phyloP scores from a whole-genome alignment of 202 grass and related monocot genomes.

The Schoenoplectus triqueter region DNA sequence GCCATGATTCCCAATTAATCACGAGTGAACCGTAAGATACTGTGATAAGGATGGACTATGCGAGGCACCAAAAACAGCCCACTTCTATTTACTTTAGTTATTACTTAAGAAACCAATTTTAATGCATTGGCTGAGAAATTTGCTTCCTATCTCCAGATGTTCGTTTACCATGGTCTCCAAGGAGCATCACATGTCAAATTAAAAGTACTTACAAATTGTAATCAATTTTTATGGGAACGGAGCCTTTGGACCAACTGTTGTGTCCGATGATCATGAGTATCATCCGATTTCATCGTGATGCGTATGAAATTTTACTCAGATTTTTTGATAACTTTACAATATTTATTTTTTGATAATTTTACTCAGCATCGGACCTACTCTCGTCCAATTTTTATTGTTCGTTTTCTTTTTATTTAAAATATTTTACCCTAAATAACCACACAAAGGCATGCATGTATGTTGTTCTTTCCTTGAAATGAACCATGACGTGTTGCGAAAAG shows the following conservation, averaged over 20 bases:
- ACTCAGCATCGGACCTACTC: too few species aligned
- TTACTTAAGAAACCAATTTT: neutral
- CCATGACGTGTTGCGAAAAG: too few species aligned
- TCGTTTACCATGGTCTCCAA: neutral
- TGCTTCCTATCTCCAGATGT: conserved; percentile 11
- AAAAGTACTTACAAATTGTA: neutral
- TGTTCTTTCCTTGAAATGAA: neutral
- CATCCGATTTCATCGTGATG: too few species aligned
- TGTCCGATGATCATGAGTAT: too few species aligned
- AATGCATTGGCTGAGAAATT: neutral
- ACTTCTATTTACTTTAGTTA: neutral
- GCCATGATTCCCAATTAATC: neutral
- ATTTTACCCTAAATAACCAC: neutral
- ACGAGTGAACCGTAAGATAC: neutral
- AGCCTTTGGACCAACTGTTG: too few species aligned
- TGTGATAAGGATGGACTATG: neutral
- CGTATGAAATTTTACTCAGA: too few species aligned
- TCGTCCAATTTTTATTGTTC: neutral
- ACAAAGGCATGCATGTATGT: neutral
- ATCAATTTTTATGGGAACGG: neutral
- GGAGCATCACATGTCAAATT: neutral
- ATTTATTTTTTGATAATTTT: too few species aligned
- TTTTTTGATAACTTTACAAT: too few species aligned
- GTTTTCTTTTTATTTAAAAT: neutral
- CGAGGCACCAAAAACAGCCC: conserved; percentile 1